phyloP scores from a whole-genome alignment of 805 yeast genomes.

The Zygosaccharomyces lentus region DNA sequence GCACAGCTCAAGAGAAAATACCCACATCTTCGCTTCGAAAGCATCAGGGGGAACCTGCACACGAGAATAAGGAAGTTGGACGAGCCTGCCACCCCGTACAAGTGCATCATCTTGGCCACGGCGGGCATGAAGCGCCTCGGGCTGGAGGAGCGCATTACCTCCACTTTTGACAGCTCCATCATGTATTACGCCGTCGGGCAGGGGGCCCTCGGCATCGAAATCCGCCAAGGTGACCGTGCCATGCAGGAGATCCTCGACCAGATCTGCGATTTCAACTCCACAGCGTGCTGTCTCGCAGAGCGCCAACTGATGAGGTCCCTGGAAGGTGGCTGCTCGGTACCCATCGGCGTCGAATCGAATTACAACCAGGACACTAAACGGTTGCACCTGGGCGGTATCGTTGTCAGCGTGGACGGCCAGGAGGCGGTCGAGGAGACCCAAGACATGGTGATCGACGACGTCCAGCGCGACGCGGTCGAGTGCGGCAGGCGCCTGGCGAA shows the following conservation, averaged over 20 bases:
- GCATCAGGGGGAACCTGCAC: conserved; percentile 78
- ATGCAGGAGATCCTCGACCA: conserved; percentile 56
- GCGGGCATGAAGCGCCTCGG: conserved; percentile 83
- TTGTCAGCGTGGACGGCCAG: conserved; percentile 80
- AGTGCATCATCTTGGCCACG: conserved; percentile 82
- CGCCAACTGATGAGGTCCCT: conserved; percentile 78
- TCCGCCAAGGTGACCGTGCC: conserved; percentile 61
- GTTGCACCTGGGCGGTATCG: conserved; percentile 62
- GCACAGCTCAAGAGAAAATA: conserved; percentile 79
- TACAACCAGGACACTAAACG: conserved; percentile 44
- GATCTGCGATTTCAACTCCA: conserved; percentile 62
- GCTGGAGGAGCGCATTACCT: conserved; percentile 70
- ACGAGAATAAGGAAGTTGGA: conserved; percentile 83
- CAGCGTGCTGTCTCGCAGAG: conserved; percentile 81
- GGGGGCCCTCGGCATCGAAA: conserved; percentile 94
- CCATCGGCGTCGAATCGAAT: conserved; percentile 80
- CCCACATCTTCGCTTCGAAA: conserved; percentile 74
- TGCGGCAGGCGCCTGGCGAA: conserved; percentile 71
- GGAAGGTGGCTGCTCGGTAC: conserved; percentile 98
- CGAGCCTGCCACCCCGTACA: conserved; percentile 54
- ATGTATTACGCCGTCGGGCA: conserved; percentile 99
- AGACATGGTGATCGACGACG: conserved; percentile 32
- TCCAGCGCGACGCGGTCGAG: conserved; percentile 56
- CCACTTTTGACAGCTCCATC: conserved; percentile 62
- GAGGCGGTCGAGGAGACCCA: conserved; percentile 57